phyloP scores from a whole-genome alignment of 345 rosid species.

The Corchorus capsularis region DNA sequence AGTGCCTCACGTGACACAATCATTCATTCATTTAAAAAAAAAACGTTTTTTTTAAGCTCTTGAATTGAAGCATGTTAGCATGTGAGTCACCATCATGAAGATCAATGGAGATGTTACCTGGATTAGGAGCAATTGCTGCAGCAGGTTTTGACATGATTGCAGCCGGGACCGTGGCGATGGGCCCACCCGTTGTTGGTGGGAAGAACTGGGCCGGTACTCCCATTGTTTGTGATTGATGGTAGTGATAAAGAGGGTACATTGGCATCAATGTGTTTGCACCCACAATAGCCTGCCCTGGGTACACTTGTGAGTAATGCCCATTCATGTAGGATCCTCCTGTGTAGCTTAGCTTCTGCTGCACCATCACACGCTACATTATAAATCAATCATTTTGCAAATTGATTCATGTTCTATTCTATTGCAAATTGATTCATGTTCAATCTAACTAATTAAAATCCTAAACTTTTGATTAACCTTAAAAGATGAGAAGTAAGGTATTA shows the following conservation, averaged over 20 bases:
- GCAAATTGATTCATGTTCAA: too few relatives aligned
- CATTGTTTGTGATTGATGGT: conserved; percentile 72
- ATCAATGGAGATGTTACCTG: conserved; percentile 51
- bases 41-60: background rate
- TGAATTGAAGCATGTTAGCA: conserved; percentile 13
- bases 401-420: too few relatives aligned
- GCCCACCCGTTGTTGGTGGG: conserved; percentile 45
- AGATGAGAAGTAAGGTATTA: too few relatives aligned
- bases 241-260: conserved; percentile 71
- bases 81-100: conserved; percentile 24
- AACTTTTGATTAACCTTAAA: too few relatives aligned
- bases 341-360: conserved; percentile 66
- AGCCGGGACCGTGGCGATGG: conserved; percentile 40
- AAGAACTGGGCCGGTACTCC: conserved; percentile 73
- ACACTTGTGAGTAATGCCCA: conserved; percentile 64
- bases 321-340: conserved; percentile 75
- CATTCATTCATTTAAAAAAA: conserved; percentile 32
- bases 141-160: conserved; percentile 61
- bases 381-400: background rate
- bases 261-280: conserved; percentile 84
- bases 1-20: conserved; percentile 53
- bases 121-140: conserved; percentile 42
- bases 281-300: conserved; percentile 66
- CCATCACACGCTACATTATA: conserved; percentile 11
- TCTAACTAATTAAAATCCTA: too few relatives aligned